Percentiles rank a stretch among this genome's conserved stretches.
Evolutionary conservation across 192 early-diverging fungal genomes (phyloP).

Genomic region (Coemansia asiatica): DNA sequence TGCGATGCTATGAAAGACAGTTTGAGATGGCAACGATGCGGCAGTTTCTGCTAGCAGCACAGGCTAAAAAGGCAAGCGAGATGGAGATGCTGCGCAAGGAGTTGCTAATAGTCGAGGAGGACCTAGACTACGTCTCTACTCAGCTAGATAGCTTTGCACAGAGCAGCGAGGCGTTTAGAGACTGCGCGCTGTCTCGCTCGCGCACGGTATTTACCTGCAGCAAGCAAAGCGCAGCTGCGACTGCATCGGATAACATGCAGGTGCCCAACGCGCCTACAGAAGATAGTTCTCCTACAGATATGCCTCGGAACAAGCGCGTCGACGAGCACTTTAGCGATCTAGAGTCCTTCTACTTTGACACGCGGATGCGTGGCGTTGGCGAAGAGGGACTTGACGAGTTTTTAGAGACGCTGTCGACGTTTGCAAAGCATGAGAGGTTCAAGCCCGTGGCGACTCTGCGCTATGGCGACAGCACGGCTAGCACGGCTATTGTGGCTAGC

Average conservation of each 20-base stretch:
- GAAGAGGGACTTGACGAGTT: constrained; percentile 49
- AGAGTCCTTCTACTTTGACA: constrained; percentile 70
- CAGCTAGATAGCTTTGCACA: constrained; percentile 36
- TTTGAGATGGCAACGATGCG: constrained; percentile 61
- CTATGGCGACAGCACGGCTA: constrained; percentile 71
- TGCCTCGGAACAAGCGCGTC: constrained; percentile 45
- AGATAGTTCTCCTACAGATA: constrained; percentile 5
- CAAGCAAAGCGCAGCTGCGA: constrained; percentile 2
- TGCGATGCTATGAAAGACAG: constrained; percentile 59
- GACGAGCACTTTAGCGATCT: constrained; percentile 70
- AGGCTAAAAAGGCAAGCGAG: constrained; percentile 58
- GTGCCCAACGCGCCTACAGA: constrained; percentile 31
- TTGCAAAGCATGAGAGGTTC: constrained; percentile 70
- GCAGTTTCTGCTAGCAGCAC: constrained; percentile 67
- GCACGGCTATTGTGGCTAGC: constrained; percentile 82
- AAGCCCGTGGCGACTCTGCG: constrained; percentile 74
- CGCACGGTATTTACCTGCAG: constrained; percentile 5
- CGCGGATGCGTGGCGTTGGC: constrained; percentile 54
- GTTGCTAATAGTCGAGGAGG: constrained; percentile 44
- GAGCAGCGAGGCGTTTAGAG: constrained; percentile 9
- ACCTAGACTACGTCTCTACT: constrained; percentile 39
- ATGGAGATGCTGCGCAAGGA: constrained; percentile 48
- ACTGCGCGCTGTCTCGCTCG: not conserved
- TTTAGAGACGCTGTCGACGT: constrained; percentile 63
- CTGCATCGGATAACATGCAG: constrained; percentile 17